These are phyloP conservation scores for Populus hybrid DNA, from an alignment of 441 rosid genomes.

Conservation along the genomic window DNA sequence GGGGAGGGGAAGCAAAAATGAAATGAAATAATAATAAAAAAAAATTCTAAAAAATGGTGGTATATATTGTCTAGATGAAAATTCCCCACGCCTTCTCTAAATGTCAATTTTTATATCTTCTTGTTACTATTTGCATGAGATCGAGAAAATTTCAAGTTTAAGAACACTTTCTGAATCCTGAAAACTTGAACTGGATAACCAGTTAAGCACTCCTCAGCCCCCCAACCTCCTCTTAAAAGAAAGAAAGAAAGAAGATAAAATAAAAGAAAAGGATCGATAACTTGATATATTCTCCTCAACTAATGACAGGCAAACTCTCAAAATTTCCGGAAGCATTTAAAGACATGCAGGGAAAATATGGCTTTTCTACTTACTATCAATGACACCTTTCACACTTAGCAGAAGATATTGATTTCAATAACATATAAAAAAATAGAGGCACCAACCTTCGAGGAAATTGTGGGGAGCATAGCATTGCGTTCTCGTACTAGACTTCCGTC, in stretches of 20 bases:
- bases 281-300: not conserved
- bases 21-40: too few species aligned
- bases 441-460: constrained; percentile 85
- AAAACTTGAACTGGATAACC: not conserved
- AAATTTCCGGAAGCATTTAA: not conserved
- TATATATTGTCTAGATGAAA: too few species aligned
- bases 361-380: not conserved
- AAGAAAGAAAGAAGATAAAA: not conserved
- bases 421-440: not conserved
- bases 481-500: constrained; percentile 89
- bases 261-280: not conserved
- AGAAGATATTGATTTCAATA: not conserved
- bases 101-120: not conserved
- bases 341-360: not conserved
- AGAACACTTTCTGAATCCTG: not conserved
- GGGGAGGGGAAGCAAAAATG: too few species aligned
- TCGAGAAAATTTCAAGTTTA: not conserved
- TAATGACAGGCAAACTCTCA: not conserved
- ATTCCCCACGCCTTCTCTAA: not conserved
- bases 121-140: not conserved
- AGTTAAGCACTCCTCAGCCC: not conserved
- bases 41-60: too few species aligned
- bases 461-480: constrained; percentile 94
- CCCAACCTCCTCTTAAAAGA: not conserved
- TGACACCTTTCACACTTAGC: not conserved